phyloP scores from a whole-genome alignment of 306 rosid species.

The Dryas octopetala region DNA sequence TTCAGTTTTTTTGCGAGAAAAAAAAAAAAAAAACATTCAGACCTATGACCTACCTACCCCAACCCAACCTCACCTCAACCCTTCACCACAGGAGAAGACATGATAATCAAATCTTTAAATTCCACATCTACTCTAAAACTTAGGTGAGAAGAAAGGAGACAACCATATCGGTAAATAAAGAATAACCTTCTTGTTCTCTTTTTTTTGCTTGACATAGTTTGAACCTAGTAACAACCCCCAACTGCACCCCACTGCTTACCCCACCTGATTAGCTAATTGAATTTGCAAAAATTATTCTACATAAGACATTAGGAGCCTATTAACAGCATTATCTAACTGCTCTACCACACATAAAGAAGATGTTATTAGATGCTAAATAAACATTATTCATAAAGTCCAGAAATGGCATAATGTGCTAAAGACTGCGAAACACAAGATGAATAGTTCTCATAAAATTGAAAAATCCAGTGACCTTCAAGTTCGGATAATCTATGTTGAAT shows the following conservation, averaged over 20 bases:
- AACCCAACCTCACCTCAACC: neutral
- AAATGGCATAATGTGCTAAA: neutral
- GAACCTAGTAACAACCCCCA: neutral
- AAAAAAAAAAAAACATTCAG: neutral
- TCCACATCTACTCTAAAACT: neutral
- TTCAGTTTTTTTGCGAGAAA: neutral
- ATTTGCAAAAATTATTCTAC: neutral
- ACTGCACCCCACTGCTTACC: neutral
- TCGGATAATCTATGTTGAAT: constrained; percentile 68
- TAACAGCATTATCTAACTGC: neutral
- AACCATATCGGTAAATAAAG: neutral
- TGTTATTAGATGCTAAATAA: neutral
- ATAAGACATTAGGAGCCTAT: neutral
- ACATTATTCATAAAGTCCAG: neutral
- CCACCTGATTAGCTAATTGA: neutral
- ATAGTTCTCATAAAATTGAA: constrained; percentile 10
- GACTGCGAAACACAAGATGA: neutral
- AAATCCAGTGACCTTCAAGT: constrained; percentile 65
- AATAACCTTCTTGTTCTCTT: neutral
- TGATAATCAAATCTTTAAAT: neutral
- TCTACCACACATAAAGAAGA: neutral
- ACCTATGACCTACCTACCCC: neutral
- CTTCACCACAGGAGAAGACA: neutral
- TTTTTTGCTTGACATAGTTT: neutral
- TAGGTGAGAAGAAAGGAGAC: neutral